phyloP scores from a whole-genome alignment of 805 yeast species.

The Zygosaccharomyces rouxii region DNA sequence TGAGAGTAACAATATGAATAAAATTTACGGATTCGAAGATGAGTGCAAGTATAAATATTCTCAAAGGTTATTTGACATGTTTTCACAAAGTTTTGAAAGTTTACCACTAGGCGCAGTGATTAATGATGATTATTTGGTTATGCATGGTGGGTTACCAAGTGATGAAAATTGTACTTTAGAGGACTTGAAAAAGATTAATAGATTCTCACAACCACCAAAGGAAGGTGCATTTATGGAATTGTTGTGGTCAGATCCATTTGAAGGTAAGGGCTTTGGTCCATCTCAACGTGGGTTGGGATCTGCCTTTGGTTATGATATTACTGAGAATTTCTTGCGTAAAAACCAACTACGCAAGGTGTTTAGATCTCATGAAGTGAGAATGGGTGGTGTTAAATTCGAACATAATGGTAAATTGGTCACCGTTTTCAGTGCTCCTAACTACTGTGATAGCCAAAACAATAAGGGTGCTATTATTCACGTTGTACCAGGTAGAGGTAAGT shows the following conservation, averaged over 20 bases:
- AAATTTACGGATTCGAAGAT: slow-evolving; percentile 92
- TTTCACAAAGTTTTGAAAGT: slow-evolving; percentile 78
- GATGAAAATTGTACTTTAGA: slow-evolving; percentile 64
- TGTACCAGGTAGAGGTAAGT: slow-evolving; percentile 34
- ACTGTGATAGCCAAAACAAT: slow-evolving; percentile 90
- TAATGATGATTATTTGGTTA: slow-evolving; percentile 72
- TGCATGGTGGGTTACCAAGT: slow-evolving; percentile 95
- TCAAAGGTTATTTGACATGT: slow-evolving; percentile 72
- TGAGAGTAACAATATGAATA: slow-evolving; percentile 95
- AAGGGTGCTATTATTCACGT: slow-evolving; percentile 85
- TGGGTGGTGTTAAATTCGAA: slow-evolving; percentile 83
- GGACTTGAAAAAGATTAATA: slow-evolving; percentile 66
- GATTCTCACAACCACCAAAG: slow-evolving; percentile 83
- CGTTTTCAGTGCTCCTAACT: slow-evolving; percentile 97
- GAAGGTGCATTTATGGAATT: slow-evolving; percentile 95
- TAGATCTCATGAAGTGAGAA: slow-evolving; percentile 93
- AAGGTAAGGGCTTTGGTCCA: slow-evolving; percentile 69
- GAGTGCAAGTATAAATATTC: slow-evolving; percentile 90
- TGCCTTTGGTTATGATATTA: slow-evolving; percentile 95
- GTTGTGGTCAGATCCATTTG: slow-evolving; percentile 96
- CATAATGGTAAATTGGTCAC: slow-evolving; percentile 85
- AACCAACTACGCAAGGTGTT: slow-evolving; percentile 76
- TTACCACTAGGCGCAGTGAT: slow-evolving; percentile 83
- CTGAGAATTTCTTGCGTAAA: slow-evolving; percentile 65
- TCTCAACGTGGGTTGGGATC: slow-evolving; percentile 93